Conservation (phyloP, 129 eudicot species). For the Scalesia atractyloides region DNA sequence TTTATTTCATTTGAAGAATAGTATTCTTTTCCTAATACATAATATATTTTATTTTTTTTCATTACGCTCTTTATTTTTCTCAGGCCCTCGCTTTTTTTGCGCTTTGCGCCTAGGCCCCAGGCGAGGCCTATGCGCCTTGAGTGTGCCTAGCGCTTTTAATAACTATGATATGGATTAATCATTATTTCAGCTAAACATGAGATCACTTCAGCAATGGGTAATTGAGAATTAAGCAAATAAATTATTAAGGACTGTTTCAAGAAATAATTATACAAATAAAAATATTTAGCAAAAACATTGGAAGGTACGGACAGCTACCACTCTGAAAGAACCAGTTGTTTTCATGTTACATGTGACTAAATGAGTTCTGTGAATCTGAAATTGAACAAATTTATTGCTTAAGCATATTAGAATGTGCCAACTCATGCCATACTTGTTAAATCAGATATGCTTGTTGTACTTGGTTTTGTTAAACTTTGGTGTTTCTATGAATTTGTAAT, state of each 20-base stretch:
- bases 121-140: too few relatives aligned
- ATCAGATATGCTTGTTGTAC: not conserved
- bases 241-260: constrained; percentile 6
- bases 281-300: not conserved
- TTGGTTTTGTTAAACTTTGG: constrained; percentile 12
- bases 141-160: too few relatives aligned
- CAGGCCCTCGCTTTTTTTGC: too few relatives aligned
- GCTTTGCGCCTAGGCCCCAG: too few relatives aligned
- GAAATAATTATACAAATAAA: not conserved
- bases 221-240: not conserved
- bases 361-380: not conserved
- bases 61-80: too few relatives aligned
- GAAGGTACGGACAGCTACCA: not conserved
- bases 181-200: not conserved
- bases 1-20: too few relatives aligned
- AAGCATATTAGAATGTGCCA: constrained; percentile 7
- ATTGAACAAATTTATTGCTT: not conserved
- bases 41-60: too few relatives aligned
- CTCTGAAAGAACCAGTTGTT: not conserved
- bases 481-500: constrained; percentile 22
- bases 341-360: constrained; percentile 11
- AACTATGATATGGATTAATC: not conserved
- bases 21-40: too few relatives aligned
- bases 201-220: not conserved
- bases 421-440: constrained; percentile 10